A percentile compares a stretch with the other conserved stretches of the same genome.
Evolutionary conservation across 345 rosid species (phyloP).

Genomic region (Rhodamnia argentea): DNA sequence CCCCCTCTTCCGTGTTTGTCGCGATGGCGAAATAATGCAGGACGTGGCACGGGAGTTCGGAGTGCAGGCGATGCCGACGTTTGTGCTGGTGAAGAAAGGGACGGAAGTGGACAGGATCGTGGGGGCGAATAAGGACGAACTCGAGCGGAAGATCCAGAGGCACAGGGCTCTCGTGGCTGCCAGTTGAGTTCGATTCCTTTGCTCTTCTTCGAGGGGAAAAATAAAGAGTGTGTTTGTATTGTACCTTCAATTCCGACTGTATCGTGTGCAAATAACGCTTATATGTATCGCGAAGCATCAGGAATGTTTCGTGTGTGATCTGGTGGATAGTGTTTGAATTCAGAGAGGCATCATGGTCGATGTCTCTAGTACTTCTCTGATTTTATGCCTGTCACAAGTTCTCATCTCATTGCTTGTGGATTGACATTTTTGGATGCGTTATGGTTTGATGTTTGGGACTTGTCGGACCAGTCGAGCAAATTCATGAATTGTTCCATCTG

Average conservation of each 20-base stretch:
- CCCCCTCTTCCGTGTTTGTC: not conserved
- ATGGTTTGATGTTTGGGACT: not conserved
- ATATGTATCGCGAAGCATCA: not conserved
- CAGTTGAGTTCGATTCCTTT: not conserved
- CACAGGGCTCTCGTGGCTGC: slow-evolving; percentile 6
- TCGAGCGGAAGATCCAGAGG: slow-evolving; percentile 41
- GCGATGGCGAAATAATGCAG: slow-evolving; percentile 10
- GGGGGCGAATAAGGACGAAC: slow-evolving; percentile 54
- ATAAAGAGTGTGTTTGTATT: not conserved
- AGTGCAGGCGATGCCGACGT: slow-evolving; percentile 84
- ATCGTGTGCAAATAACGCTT: not conserved
- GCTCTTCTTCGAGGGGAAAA: not conserved
- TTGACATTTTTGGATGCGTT: not conserved
- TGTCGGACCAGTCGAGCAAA: not conserved
- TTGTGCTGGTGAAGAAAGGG: slow-evolving; percentile 74
- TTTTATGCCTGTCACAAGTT: no score
- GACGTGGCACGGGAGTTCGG: slow-evolving; percentile 64
- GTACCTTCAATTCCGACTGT: not conserved
- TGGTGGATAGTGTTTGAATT: not conserved
- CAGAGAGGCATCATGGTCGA: not conserved
- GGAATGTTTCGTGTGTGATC: not conserved
- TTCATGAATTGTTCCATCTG: not conserved
- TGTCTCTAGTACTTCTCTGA: not conserved
- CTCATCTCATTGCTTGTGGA: not conserved
- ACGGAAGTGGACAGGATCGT: slow-evolving; percentile 60